Conservation (phyloP, 441 rosid genomes). For the Gossypium schwendimanii region DNA sequence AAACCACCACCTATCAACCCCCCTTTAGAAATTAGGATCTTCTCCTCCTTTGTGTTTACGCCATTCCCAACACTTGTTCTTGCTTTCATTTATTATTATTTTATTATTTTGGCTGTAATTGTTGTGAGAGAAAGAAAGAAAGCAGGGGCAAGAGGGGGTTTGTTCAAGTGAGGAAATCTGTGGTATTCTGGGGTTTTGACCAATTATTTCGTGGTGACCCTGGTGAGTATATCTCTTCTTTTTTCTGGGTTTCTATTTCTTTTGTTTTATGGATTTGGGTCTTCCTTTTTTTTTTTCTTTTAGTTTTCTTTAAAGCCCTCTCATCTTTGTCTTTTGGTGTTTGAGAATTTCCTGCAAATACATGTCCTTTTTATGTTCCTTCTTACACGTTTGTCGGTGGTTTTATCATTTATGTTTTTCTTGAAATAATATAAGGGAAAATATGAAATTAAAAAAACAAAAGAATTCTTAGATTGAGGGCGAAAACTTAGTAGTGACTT, state of each 20-base stretch:
- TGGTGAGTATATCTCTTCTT: slow-evolving; percentile 19
- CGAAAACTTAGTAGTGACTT: background rate
- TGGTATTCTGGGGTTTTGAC: slow-evolving; percentile 18
- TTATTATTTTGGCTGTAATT: background rate
- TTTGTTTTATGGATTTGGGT: background rate
- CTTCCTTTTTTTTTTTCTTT: background rate
- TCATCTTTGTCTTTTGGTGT: background rate
- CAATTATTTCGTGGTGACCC: slow-evolving; percentile 15
- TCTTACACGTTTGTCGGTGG: background rate
- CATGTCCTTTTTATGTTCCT: background rate
- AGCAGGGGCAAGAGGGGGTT: background rate
- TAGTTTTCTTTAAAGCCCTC: background rate
- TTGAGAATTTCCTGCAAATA: background rate
- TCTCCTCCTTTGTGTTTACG: background rate
- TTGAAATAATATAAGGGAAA: background rate
- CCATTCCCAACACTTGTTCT: background rate
- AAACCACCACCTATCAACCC: background rate
- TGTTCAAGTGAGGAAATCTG: background rate
- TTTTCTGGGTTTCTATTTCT: background rate
- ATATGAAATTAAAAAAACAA: background rate
- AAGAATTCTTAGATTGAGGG: background rate
- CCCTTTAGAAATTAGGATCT: background rate
- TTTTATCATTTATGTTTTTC: background rate
- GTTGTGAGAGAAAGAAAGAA: background rate
- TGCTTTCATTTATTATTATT: background rate